phyloP scores from a whole-genome alignment of 2,329 filamentous ascomycete genomes.

The Fusarium secorum region DNA sequence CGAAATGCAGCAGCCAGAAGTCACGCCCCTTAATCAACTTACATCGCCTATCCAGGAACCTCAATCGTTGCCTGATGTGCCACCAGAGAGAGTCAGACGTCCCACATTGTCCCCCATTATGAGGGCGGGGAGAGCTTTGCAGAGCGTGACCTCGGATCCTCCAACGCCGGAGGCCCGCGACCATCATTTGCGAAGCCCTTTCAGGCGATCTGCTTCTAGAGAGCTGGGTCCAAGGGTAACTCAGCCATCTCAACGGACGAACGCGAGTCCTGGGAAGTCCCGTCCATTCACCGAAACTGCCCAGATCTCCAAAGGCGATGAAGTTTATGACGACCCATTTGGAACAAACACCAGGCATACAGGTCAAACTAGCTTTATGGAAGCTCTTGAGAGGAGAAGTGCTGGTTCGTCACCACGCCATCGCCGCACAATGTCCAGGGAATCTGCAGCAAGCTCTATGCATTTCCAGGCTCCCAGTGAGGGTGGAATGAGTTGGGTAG shows the following conservation, averaged over 20 bases:
- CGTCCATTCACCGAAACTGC: slow-evolving; percentile 16
- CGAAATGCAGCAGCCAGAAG: slow-evolving; percentile 37
- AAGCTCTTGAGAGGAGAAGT: slow-evolving; percentile 43
- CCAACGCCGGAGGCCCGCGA: slow-evolving; percentile 63
- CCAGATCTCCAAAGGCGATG: slow-evolving; percentile 19
- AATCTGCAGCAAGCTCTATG: slow-evolving; percentile 47
- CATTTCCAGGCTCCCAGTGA: slow-evolving; percentile 45
- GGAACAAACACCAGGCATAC: slow-evolving; percentile 35
- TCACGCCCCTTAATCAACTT: slow-evolving; percentile 49
- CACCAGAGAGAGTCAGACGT: slow-evolving; percentile 46
- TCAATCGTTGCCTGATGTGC: slow-evolving; percentile 44
- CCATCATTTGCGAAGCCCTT: slow-evolving; percentile 63
- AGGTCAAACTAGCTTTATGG: slow-evolving; percentile 46
- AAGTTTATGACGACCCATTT: slow-evolving; percentile 44
- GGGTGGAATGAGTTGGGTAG: slow-evolving; percentile 56
- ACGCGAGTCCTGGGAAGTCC: slow-evolving; percentile 44
- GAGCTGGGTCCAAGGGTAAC: slow-evolving; percentile 46
- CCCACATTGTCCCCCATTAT: slow-evolving; percentile 65
- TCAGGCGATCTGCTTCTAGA: slow-evolving; percentile 53
- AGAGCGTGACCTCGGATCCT: slow-evolving; percentile 66
- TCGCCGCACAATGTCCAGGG: slow-evolving; percentile 29
- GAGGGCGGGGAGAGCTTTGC: slow-evolving; percentile 63
- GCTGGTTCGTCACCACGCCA: slow-evolving; percentile 20
- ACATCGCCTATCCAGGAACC: slow-evolving; percentile 50
- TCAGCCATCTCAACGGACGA: slow-evolving; percentile 37